phyloP scores from a whole-genome alignment of 257 asterid species.

The Buddleja alternifolia region DNA sequence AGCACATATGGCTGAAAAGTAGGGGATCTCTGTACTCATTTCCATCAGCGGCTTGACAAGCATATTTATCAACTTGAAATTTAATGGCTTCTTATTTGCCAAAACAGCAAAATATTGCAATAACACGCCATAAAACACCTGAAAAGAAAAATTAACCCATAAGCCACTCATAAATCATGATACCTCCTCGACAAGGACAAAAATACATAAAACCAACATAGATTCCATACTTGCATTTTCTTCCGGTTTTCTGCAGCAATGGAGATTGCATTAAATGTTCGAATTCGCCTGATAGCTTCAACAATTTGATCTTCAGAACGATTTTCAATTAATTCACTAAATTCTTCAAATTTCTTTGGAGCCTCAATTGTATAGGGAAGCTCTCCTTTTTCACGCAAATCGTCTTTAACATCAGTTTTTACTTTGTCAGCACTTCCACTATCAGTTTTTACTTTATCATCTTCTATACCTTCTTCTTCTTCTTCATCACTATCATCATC shows the following conservation, averaged over 20 bases:
- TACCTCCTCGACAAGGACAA: slow-evolving; percentile 11
- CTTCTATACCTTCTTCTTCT: slow-evolving; percentile 32
- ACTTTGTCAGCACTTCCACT: slow-evolving; percentile 24
- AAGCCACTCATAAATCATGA: slow-evolving; percentile 16
- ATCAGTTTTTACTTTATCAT: slow-evolving; percentile 32
- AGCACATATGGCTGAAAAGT: slow-evolving; percentile 97
- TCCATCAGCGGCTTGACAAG: slow-evolving; percentile 91
- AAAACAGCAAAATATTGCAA: slow-evolving; percentile 90
- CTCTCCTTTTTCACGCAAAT: slow-evolving; percentile 43
- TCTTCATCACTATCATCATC: slow-evolving; percentile 54
- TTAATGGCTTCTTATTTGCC: slow-evolving; percentile 74
- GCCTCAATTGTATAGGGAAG: slow-evolving; percentile 98
- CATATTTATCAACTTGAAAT: slow-evolving; percentile 67
- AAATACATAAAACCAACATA: slow-evolving; percentile 24
- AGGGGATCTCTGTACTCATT: slow-evolving; percentile 92
- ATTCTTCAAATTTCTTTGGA: slow-evolving; percentile 81
- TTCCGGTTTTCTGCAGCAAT: slow-evolving; percentile 90
- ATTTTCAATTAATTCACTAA: slow-evolving; percentile 63
- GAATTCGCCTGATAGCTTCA: slow-evolving; percentile 89
- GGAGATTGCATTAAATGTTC: slow-evolving; percentile 74
- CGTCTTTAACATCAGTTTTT: slow-evolving; percentile 38
- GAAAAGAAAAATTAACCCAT: slow-evolving; percentile 20
- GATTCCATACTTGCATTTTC: slow-evolving; percentile 82
- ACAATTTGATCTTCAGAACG: slow-evolving; percentile 78
- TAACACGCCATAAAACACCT: slow-evolving; percentile 89